Conservation (phyloP, 495 filamentous ascomycete genomes). For the Trichoderma erinaceum region DNA sequence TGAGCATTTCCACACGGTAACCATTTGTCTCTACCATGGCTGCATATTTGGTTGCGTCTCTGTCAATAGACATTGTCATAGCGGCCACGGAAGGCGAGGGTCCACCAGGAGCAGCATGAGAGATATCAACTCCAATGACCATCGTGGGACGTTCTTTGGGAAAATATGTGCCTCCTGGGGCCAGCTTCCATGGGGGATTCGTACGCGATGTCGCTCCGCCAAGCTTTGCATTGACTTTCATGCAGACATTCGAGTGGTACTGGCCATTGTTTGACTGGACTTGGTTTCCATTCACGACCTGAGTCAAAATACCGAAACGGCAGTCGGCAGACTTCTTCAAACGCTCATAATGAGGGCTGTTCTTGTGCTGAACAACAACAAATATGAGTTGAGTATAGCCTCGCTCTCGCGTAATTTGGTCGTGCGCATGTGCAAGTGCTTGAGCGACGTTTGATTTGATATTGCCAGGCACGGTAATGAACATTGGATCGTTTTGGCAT, state of each 20-base stretch:
- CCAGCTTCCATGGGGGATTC: constrained; percentile 15
- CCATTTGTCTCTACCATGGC: constrained; percentile 76
- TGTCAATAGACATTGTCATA: constrained; percentile 75
- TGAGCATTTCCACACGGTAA: constrained; percentile 67
- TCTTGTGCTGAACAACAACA: constrained; percentile 64
- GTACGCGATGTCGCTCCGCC: constrained; percentile 61
- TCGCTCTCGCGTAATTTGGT: constrained; percentile 17
- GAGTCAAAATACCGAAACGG: constrained; percentile 69
- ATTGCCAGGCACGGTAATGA: constrained; percentile 20
- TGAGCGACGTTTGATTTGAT: constrained; percentile 20
- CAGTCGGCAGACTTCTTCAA: constrained; percentile 82
- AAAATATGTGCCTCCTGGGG: constrained; percentile 24
- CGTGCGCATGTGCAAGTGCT: constrained; percentile 24
- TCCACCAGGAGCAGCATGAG: constrained; percentile 64
- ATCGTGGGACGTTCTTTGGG: constrained; percentile 51
- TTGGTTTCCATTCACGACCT: constrained; percentile 58
- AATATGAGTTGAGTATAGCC: constrained; percentile 59
- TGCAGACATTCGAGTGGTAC: constrained; percentile 79
- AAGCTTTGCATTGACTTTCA: constrained; percentile 97
- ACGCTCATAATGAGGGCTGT: constrained; percentile 59
- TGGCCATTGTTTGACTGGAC: constrained; percentile 56
- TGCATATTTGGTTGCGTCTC: constrained; percentile 59
- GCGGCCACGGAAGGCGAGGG: constrained; percentile 72
- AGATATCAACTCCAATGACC: constrained; percentile 85
- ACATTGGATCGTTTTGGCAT: constrained; percentile 37